Evolutionary conservation across 805 yeast genomes (phyloP), one percentile per base, ranked within the genome.

Genomic region (Brettanomyces naardenensis): DNA sequence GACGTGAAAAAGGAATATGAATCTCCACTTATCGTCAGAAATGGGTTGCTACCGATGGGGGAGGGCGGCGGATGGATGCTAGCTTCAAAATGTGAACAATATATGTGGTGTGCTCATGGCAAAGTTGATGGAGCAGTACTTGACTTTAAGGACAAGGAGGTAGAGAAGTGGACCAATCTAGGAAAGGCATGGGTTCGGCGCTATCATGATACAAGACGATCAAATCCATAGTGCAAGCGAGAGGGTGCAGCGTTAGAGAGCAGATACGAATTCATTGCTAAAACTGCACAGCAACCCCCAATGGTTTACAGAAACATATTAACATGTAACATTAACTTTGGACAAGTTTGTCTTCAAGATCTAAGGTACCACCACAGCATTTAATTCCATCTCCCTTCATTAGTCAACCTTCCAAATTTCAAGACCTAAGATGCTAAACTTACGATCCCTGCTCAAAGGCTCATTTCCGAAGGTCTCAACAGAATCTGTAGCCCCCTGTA

Each of bases 401-500:
- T 38, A 51, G 21, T 30, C 81, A 5, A 88, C 72, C 43, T 80
- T 71, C 97, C 97, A 89, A 0, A 90, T 69, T 54, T 89, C 97
- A 28, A 90, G 61, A 1, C 83, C 89, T 29, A 81, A 61, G 4
- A 90, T 77, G 38, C 70, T 72, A 58, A 92, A 92, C 52, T 78
- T 83, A 3, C 74, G 77, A 6, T 52, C 43, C 25, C 37, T 42
- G 40, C 58, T 49, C 41, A 90, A 64, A 2, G 80, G 76, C 41
- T 87, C 97, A 57, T 92, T 90, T 0, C 95, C 96, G 65, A 86
- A 90, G 0, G 97, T 92, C 20, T 76, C 75, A 37, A 90, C 82
- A 2, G 76, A 69, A 51, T 77, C 79, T 21, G 89, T 77, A 1
- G 87, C 89, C 3, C 97, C 98, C 38, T 70, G 69, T 39, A 71